phyloP scores from a whole-genome alignment of 176 grass and related monocot species.

The Sorghum bicolor region DNA sequence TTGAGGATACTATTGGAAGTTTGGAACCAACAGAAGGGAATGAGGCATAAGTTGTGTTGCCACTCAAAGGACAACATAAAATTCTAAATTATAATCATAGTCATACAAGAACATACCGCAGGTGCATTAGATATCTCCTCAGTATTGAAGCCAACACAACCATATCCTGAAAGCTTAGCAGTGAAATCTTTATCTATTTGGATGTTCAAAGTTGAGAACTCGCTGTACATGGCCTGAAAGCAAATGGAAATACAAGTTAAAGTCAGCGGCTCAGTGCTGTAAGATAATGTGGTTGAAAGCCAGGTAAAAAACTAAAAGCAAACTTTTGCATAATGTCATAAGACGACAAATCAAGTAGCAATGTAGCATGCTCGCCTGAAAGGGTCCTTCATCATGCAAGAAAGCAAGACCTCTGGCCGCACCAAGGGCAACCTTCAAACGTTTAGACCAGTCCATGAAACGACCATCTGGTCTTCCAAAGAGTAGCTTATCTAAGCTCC shows the following conservation, averaged over 20 bases:
- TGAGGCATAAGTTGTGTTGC: background rate
- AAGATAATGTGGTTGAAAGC: background rate
- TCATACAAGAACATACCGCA: constrained; percentile 45
- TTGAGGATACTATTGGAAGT: background rate
- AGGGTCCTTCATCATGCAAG: constrained; percentile 97
- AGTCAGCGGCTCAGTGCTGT: background rate
- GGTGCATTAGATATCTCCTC: constrained; percentile 55
- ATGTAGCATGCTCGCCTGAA: constrained; percentile 57
- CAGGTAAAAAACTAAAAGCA: background rate
- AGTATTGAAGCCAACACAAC: constrained; percentile 63
- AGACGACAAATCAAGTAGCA: background rate
- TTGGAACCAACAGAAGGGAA: background rate
- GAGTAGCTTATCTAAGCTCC: constrained; percentile 76
- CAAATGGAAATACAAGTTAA: constrained; percentile 1
- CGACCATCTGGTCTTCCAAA: constrained; percentile 77
- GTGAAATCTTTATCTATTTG: constrained; percentile 98
- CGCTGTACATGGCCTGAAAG: constrained; percentile 88
- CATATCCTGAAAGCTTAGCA: constrained; percentile 86
- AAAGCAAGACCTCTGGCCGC: constrained; percentile 92
- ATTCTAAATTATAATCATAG: background rate
- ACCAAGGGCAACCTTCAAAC: constrained; percentile 82
- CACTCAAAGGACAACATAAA: background rate
- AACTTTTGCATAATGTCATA: background rate
- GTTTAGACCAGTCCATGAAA: constrained; percentile 82
- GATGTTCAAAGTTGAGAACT: constrained; percentile 84